A percentile compares a stretch with the other conserved stretches of the same genome.
Evolutionary conservation across 2,329 filamentous ascomycete genomes (phyloP).

Genomic region (Xylariaceae sp.): DNA sequence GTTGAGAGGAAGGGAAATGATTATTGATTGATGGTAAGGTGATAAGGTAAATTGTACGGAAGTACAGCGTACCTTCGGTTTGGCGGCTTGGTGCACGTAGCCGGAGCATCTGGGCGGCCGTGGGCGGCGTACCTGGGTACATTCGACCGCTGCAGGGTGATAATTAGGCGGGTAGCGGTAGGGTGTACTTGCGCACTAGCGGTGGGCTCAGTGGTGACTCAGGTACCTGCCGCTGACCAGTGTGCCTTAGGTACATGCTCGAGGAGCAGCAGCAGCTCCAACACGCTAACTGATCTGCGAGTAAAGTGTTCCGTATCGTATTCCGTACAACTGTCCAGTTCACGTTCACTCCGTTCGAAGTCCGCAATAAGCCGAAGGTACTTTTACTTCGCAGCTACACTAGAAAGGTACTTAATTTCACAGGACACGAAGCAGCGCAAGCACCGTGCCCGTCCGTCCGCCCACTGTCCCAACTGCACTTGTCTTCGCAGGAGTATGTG

Average conservation of each 20-base stretch:
- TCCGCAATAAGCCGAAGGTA: not conserved
- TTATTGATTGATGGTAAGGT: constrained; percentile 12
- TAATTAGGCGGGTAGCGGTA: not conserved
- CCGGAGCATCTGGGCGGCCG: too few species aligned
- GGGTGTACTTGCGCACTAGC: not conserved
- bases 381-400: not conserved
- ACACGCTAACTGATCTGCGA: not conserved
- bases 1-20: constrained; percentile 11
- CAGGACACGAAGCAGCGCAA: not conserved
- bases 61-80: not conserved
- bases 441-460: not conserved
- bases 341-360: not conserved
- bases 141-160: not conserved
- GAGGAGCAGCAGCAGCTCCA: not conserved
- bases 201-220: not conserved
- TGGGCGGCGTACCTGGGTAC: not conserved
- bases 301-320: not conserved
- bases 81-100: too few species aligned
- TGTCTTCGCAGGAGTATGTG: not conserved
- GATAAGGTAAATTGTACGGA: not conserved
- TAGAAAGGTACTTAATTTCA: not conserved
- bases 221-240: not conserved
- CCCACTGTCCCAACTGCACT: not conserved
- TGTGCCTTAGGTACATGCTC: not conserved
- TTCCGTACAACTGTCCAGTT: too few species aligned